Percentiles rank a stretch among this genome's conserved stretches.
These are phyloP conservation scores for Exophiala sp. DNA, from an alignment of 2,329 filamentous ascomycete genomes.

Conservation along the genomic window DNA sequence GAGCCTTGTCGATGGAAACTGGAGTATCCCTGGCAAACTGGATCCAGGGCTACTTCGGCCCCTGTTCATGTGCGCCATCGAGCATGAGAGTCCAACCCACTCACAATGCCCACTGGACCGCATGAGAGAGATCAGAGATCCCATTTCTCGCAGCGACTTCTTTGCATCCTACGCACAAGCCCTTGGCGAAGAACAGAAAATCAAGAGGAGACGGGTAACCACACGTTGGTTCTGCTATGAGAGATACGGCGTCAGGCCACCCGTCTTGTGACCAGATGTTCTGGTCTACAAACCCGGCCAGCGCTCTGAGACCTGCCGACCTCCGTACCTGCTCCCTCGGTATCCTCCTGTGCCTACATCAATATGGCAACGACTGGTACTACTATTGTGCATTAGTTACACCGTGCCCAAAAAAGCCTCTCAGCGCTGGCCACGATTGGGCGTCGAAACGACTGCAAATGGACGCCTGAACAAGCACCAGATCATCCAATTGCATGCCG, in stretches of 20 bases:
- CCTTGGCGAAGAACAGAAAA: constrained; percentile 7
- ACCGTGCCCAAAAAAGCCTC: too few species aligned
- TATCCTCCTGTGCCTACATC: too few species aligned
- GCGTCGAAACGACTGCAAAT: too few species aligned
- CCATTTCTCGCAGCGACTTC: constrained; percentile 11
- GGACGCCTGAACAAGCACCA: too few species aligned
- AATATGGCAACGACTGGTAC: too few species aligned
- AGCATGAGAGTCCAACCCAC: neutral
- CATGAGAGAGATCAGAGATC: constrained; percentile 5
- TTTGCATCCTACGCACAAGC: constrained; percentile 8
- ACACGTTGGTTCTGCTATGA: constrained; percentile 10
- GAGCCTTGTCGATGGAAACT: neutral
- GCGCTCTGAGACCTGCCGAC: too few species aligned
- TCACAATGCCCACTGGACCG: constrained; percentile 1
- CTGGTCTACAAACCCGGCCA: too few species aligned
- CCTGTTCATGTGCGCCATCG: constrained; percentile 14
- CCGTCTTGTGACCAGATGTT: neutral
- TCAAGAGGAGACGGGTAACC: constrained; percentile 9
- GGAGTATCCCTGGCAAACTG: neutral
- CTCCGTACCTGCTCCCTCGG: too few species aligned
- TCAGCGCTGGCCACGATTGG: too few species aligned
- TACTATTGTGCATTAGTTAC: too few species aligned
- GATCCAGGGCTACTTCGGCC: constrained; percentile 8
- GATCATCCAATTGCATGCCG: too few species aligned
- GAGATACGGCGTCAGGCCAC: neutral